These are phyloP conservation scores for Ceratocystis ficicola DNA, from an alignment of 2,329 filamentous ascomycete species.

Conservation along the genomic window DNA sequence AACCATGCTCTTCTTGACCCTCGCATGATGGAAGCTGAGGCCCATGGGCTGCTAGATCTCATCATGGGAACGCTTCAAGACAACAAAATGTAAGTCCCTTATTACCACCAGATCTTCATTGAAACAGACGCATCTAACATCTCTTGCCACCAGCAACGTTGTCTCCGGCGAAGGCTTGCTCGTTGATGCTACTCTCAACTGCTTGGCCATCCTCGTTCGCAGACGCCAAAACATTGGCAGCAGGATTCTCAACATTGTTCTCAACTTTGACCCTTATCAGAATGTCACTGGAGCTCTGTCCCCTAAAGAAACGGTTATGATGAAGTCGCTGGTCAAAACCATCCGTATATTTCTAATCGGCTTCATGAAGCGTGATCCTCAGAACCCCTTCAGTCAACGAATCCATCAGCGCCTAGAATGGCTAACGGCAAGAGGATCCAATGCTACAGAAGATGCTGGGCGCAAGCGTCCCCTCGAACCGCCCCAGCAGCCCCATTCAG, in stretches of 20 bases:
- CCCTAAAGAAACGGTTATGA: slow-evolving; percentile 64
- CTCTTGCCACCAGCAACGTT: slow-evolving; percentile 22
- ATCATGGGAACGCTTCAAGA: slow-evolving; percentile 78
- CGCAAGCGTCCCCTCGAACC: slow-evolving; percentile 64
- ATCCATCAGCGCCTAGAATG: slow-evolving; percentile 84
- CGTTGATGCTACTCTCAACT: slow-evolving; percentile 85
- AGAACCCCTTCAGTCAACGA: slow-evolving; percentile 58
- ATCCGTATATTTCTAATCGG: slow-evolving; percentile 73
- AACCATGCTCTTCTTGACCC: slow-evolving; percentile 71
- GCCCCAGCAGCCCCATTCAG: slow-evolving; percentile 59
- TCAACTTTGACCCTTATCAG: slow-evolving; percentile 86
- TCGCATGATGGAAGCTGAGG: slow-evolving; percentile 79
- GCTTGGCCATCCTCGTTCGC: slow-evolving; percentile 69
- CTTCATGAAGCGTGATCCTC: slow-evolving; percentile 70
- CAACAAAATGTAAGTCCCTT: slow-evolving; percentile 32
- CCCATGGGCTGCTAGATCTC: slow-evolving; percentile 78
- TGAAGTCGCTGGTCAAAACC: slow-evolving; percentile 92
- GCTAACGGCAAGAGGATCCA: slow-evolving; percentile 62
- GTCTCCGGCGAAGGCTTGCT: slow-evolving; percentile 63
- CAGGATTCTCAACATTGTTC: slow-evolving; percentile 71
- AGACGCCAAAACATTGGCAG: slow-evolving; percentile 67
- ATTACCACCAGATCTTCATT: neutral
- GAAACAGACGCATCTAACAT: slow-evolving; percentile 5
- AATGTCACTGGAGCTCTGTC: slow-evolving; percentile 61
- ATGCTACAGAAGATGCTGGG: slow-evolving; percentile 65